Percentiles rank a stretch among this genome's conserved stretches.
These are phyloP conservation scores for Limnomonas spitsbergensis DNA, from an alignment of 139 green algal genomes.

Conservation along the genomic window DNA sequence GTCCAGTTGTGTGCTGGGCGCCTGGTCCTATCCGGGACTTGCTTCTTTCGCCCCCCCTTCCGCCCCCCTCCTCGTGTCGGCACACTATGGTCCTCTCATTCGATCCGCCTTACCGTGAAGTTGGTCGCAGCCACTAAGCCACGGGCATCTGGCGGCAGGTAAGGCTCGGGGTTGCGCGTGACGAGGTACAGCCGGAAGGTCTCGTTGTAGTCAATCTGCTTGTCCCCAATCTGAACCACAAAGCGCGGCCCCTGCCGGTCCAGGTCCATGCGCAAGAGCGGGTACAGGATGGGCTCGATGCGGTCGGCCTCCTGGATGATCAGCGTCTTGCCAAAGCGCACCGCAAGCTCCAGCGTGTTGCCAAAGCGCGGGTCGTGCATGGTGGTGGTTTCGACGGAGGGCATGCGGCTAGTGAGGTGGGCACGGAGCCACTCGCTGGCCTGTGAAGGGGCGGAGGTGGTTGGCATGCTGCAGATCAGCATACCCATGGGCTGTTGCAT, in stretches of 20 bases:
- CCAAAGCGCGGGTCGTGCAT: constrained; percentile 67
- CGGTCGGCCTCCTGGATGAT: constrained; percentile 65
- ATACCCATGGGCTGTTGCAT: too few species aligned
- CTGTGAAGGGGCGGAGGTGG: constrained; percentile 12
- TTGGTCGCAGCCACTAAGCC: constrained; percentile 63
- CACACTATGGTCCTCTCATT: too few species aligned
- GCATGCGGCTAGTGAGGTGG: constrained; percentile 34
- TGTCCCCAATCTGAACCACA: constrained; percentile 53
- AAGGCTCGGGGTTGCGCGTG: constrained; percentile 58
- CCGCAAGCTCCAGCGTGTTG: constrained; percentile 74
- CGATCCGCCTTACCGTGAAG: constrained; percentile 77
- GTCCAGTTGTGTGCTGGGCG: too few species aligned
- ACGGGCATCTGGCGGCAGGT: constrained; percentile 55
- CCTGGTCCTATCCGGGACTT: too few species aligned
- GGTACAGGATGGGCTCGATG: constrained; percentile 72
- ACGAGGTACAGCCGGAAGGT: constrained; percentile 71
- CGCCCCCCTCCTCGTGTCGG: too few species aligned
- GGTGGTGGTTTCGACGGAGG: constrained; percentile 40
- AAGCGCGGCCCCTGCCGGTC: constrained; percentile 27
- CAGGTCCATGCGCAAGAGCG: constrained; percentile 66
- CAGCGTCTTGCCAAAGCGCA: constrained; percentile 82
- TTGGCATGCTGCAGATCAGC: too few species aligned
- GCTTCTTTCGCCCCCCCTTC: too few species aligned
- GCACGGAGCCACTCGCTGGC: constrained; percentile 64
- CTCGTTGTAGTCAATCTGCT: constrained; percentile 72